Base-by-base conservation (phyloP, 2,329 filamentous ascomycete genomes). In the Zymoseptoria ardabiliae region DNA sequence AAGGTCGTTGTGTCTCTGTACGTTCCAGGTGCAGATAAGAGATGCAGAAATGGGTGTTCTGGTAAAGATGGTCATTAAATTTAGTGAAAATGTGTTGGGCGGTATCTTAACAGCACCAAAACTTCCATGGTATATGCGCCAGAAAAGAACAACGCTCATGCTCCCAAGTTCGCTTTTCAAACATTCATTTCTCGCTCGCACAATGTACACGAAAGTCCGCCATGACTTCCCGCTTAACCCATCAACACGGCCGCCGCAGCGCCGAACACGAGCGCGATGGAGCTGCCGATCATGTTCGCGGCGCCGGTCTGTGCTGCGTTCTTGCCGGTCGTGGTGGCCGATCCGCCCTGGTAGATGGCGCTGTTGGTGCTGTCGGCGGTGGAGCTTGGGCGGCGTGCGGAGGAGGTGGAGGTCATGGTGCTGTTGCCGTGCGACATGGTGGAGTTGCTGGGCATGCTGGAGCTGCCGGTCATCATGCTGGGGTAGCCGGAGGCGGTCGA, bases 211-310 rank as follows among this genome's bases (percentile, higher is more conserved):
- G n/a, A 28, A 28, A 28, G 4, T 28, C 25, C 25, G 25, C 25
- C 25, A 28, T 8, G 25, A 28, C 25, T 28, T 41, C 35, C 23
- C 10, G 45, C 51, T 56, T 63, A 65, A 54, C 54, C 60, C 58
- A 65, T 62, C 54, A 73, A 69, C 63, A 78, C 69, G 35, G 74
- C 76, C 57, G 74, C 76, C 21, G 74, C 68, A 54, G 72, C 76
- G 59, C 76, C 71, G 59, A 76, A 66, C 57, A 76, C 69, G 55
- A 78, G 69, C 41, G 75, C 73, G 54, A 77, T 56, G n/a, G 74
- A 74, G 70, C 72, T 76, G 55, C 70, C 52, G 56, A 65, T 53
- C 20, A 53, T 57, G 49, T 63, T 59, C 22, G 65, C 63, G 25
- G 56, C 65, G 20, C 59, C 61, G 22, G 61, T 63, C 54, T 48